Evolutionary conservation across 2,329 filamentous ascomycete genomes (phyloP).

Genomic region (Rhynchosporium agropyri): DNA sequence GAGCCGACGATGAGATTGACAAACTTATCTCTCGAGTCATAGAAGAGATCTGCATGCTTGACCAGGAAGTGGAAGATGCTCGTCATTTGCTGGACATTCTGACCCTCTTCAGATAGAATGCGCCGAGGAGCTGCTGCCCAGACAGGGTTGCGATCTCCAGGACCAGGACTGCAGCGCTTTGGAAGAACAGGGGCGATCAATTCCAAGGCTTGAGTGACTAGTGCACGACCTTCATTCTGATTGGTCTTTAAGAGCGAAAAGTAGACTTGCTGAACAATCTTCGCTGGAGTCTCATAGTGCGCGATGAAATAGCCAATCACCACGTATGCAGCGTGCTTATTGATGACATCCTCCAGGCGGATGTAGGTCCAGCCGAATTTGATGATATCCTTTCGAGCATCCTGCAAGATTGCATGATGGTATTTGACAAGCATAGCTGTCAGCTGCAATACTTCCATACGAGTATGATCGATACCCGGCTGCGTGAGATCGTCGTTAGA

Average conservation of each 20-base stretch:
- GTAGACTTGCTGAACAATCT: constrained; percentile 96
- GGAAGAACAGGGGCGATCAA: constrained; percentile 92
- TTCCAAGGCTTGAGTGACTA: constrained; percentile 94
- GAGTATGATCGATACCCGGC: constrained; percentile 88
- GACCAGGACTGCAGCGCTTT: constrained; percentile 71
- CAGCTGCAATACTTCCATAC: constrained; percentile 93
- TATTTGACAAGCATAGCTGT: constrained; percentile 96
- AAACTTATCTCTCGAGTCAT: constrained; percentile 91
- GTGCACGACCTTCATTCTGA: constrained; percentile 87
- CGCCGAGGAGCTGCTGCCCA: constrained; percentile 91
- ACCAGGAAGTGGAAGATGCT: constrained; percentile 98
- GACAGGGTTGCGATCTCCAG: constrained; percentile 73
- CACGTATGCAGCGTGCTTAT: constrained; percentile 97
- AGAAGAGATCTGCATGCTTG: constrained; percentile 89
- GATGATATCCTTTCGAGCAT: constrained; percentile 95
- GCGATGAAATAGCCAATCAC: constrained; percentile 98
- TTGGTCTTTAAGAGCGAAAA: constrained; percentile 88
- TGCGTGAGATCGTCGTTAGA: constrained; percentile 80
- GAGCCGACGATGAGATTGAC: constrained; percentile 86
- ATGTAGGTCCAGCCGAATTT: constrained; percentile 99
- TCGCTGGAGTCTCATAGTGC: constrained; percentile 92
- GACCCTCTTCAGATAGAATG: constrained; percentile 90
- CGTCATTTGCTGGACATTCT: constrained; percentile 93
- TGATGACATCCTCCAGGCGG: constrained; percentile 96
- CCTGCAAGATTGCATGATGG: constrained; percentile 82